These are phyloP conservation scores for Friedmanniomyces simplex DNA, from an alignment of 495 filamentous ascomycete genomes.

Conservation along the genomic window DNA sequence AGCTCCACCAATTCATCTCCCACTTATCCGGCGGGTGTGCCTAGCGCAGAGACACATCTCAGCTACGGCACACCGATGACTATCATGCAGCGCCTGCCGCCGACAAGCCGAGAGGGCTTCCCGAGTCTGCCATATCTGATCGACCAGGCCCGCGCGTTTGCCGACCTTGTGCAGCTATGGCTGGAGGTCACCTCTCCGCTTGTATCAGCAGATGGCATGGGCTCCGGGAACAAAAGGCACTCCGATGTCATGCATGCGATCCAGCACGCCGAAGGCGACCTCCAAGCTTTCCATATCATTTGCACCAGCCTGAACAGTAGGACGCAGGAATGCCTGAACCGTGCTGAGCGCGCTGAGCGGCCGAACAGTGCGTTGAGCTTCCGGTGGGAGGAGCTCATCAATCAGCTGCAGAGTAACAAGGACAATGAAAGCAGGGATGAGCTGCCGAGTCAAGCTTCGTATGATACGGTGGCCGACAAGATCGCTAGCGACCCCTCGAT, in stretches of 20 bases:
- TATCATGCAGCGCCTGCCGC: slow-evolving; percentile 74
- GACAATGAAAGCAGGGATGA: slow-evolving; percentile 3
- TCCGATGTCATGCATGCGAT: slow-evolving; percentile 27
- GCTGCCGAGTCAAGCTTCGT: background rate
- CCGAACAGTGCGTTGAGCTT: slow-evolving; percentile 48
- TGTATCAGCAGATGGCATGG: background rate
- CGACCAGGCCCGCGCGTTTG: slow-evolving; percentile 80
- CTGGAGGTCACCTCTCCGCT: slow-evolving; percentile 39
- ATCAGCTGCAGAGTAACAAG: slow-evolving; percentile 28
- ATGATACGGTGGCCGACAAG: slow-evolving; percentile 3
- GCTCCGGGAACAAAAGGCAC: background rate
- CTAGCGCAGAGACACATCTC: slow-evolving; percentile 17
- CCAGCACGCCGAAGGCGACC: slow-evolving; percentile 48
- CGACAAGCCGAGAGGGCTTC: slow-evolving; percentile 80
- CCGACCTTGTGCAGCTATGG: slow-evolving; percentile 83
- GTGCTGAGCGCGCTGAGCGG: slow-evolving; percentile 61
- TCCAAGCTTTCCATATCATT: slow-evolving; percentile 61
- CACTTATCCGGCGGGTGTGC: slow-evolving; percentile 53
- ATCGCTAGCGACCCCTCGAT: slow-evolving; percentile 12
- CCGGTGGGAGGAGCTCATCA: slow-evolving; percentile 65
- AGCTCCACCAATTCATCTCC: slow-evolving; percentile 33
- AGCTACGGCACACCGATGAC: slow-evolving; percentile 82
- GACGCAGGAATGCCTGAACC: slow-evolving; percentile 58
- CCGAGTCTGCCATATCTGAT: slow-evolving; percentile 90
- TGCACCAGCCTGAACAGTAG: slow-evolving; percentile 63